phyloP scores from a whole-genome alignment of 768 basidiomycete species.

The Tylopilus subfusipes region DNA sequence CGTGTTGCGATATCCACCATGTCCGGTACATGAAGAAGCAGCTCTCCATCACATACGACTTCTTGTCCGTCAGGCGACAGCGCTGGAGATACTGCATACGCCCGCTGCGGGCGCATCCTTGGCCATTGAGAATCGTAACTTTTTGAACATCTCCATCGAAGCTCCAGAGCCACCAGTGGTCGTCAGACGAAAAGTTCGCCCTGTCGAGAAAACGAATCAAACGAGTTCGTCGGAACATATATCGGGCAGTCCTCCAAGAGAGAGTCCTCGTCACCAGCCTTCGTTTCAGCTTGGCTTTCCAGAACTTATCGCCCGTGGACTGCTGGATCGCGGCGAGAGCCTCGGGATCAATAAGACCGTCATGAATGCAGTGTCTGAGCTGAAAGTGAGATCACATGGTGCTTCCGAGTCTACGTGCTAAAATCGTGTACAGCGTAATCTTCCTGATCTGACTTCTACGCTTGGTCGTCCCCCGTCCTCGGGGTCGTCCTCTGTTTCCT shows the following conservation, averaged over 20 bases:
- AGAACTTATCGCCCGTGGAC: conserved; percentile 67
- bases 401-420: neutral
- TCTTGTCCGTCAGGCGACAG: conserved; percentile 80
- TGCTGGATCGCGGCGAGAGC: conserved; percentile 74
- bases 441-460: conserved; percentile 77
- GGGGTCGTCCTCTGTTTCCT: conserved; percentile 36
- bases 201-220: conserved; percentile 31
- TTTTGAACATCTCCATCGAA: conserved; percentile 70
- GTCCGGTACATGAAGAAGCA: conserved; percentile 33
- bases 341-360: conserved; percentile 82
- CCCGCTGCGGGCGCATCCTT: conserved; percentile 75
- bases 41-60: conserved; percentile 58
- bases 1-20: conserved; percentile 79
- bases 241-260: conserved; percentile 20
- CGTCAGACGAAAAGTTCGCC: conserved; percentile 35
- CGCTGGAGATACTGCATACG: conserved; percentile 69
- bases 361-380: conserved; percentile 74
- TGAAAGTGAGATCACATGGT: conserved; percentile 49
- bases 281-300: conserved; percentile 54
- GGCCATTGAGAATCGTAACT: conserved; percentile 76
- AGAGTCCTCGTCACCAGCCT: conserved; percentile 40
- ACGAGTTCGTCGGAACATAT: conserved; percentile 18
- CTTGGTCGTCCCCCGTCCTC: conserved; percentile 52
- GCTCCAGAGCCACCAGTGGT: conserved; percentile 46
- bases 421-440: conserved; percentile 56